phyloP scores from a whole-genome alignment of 768 basidiomycete species.

The Strobilomyces confusus region DNA sequence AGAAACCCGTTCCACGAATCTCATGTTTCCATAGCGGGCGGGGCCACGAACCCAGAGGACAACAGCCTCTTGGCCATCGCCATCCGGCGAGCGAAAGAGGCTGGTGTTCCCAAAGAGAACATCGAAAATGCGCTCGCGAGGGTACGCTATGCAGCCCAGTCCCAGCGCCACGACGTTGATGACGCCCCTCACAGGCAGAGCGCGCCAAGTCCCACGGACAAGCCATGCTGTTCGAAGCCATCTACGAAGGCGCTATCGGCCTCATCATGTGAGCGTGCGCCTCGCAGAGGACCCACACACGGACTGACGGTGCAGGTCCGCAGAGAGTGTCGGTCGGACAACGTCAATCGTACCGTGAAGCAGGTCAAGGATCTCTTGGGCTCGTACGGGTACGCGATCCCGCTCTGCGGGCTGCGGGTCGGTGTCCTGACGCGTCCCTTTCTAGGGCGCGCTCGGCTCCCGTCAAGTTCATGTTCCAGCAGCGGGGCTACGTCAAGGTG shows the following conservation, averaged over 20 bases:
- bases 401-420: neutral
- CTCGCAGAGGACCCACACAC: neutral
- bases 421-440: neutral
- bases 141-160: conserved; percentile 28
- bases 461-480: conserved; percentile 62
- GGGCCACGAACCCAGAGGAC: conserved; percentile 49
- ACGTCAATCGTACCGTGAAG: conserved; percentile 57
- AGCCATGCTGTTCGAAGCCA: conserved; percentile 55
- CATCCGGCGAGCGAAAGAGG: conserved; percentile 52
- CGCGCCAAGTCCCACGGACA: conserved; percentile 48
- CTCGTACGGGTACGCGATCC: conserved; percentile 39
- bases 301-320: conserved; percentile 21
- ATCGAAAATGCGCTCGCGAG: conserved; percentile 58
- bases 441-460: conserved; percentile 56
- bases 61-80: conserved; percentile 52
- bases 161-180: neutral
- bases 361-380: conserved; percentile 51
- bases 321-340: conserved; percentile 63
- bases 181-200: conserved; percentile 36
- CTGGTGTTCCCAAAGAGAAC: conserved; percentile 66
- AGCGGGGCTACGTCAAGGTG: conserved; percentile 50
- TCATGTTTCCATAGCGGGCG: conserved; percentile 41
- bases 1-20: neutral
- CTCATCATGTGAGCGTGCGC: conserved; percentile 52
- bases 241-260: conserved; percentile 56